A percentile compares a stretch with the other conserved stretches of the same genome.
phyloP scores from a whole-genome alignment of 1,284 basidiomycete species.

The Lentinus polychrous region DNA sequence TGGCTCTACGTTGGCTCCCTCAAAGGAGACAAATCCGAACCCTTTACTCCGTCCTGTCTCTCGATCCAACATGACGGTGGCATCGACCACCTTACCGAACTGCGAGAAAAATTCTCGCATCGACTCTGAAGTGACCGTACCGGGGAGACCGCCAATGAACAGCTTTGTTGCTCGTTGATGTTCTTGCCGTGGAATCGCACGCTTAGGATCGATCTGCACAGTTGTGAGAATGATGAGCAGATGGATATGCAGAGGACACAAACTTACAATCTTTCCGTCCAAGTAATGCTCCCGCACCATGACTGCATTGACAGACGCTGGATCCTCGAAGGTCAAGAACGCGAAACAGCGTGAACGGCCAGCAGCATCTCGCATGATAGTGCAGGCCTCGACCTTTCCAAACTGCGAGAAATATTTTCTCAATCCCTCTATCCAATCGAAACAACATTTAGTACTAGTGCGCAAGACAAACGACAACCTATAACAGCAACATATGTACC shows the following conservation, averaged over 20 bases:
- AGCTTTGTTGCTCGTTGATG: slow-evolving; percentile 88
- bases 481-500: slow-evolving; percentile 51
- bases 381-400: slow-evolving; percentile 85
- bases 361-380: slow-evolving; percentile 90
- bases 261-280: slow-evolving; percentile 88
- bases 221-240: slow-evolving; percentile 46
- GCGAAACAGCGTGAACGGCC: slow-evolving; percentile 93
- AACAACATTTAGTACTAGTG: slow-evolving; percentile 23
- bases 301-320: slow-evolving; percentile 75
- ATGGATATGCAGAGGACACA: slow-evolving; percentile 77
- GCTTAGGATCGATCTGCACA: slow-evolving; percentile 93
- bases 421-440: slow-evolving; percentile 48
- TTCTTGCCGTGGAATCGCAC: slow-evolving; percentile 94
- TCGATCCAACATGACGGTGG: slow-evolving; percentile 97
- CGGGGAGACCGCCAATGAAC: slow-evolving; percentile 93
- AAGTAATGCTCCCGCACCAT: slow-evolving; percentile 81
- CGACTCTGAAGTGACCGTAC: slow-evolving; percentile 86
- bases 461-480: slow-evolving; percentile 8
- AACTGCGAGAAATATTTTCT: slow-evolving; percentile 69
- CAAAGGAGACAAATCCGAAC: slow-evolving; percentile 96
- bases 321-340: slow-evolving; percentile 88
- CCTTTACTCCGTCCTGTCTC: slow-evolving; percentile 95
- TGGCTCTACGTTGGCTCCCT: slow-evolving; percentile 80
- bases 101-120: slow-evolving; percentile 91
- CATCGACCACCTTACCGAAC: slow-evolving; percentile 90